phyloP scores from a whole-genome alignment of 2,329 filamentous ascomycete genomes.

The Claviceps paspali region DNA sequence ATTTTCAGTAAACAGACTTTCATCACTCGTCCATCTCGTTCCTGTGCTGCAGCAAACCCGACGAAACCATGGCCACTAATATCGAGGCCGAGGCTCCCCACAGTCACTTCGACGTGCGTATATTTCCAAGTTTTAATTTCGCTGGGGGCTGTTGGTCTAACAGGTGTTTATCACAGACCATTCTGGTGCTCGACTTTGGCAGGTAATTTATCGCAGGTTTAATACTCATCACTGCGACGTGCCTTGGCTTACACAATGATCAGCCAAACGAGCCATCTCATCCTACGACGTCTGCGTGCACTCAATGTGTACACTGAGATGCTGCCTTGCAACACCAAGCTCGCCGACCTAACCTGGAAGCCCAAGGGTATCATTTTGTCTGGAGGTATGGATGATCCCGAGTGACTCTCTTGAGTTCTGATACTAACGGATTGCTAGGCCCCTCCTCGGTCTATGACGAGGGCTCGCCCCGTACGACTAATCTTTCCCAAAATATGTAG shows the following conservation, averaged over 20 bases:
- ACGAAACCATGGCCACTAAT: background rate
- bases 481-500: slow-evolving; percentile 16
- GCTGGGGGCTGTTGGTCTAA: background rate
- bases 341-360: slow-evolving; percentile 59
- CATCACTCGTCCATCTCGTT: background rate
- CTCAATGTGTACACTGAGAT: slow-evolving; percentile 53
- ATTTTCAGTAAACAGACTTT: background rate
- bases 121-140: background rate
- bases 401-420: slow-evolving; percentile 4
- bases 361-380: slow-evolving; percentile 64
- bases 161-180: slow-evolving; percentile 31
- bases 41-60: background rate
- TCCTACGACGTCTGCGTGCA: slow-evolving; percentile 56
- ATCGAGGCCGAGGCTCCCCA: slow-evolving; percentile 8
- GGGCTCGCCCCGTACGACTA: slow-evolving; percentile 30
- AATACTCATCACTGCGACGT: background rate
- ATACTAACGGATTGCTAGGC: slow-evolving; percentile 10
- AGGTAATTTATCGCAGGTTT: background rate
- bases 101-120: slow-evolving; percentile 6
- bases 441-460: slow-evolving; percentile 71
- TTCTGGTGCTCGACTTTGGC: slow-evolving; percentile 54
- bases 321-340: slow-evolving; percentile 71
- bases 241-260: background rate
- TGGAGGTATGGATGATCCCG: slow-evolving; percentile 17
- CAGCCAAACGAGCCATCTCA: slow-evolving; percentile 46